Evolutionary conservation across 2,329 filamentous ascomycete genomes (phyloP), one percentile per base, ranked within the genome.

Genomic region (Cercospora canescens): DNA sequence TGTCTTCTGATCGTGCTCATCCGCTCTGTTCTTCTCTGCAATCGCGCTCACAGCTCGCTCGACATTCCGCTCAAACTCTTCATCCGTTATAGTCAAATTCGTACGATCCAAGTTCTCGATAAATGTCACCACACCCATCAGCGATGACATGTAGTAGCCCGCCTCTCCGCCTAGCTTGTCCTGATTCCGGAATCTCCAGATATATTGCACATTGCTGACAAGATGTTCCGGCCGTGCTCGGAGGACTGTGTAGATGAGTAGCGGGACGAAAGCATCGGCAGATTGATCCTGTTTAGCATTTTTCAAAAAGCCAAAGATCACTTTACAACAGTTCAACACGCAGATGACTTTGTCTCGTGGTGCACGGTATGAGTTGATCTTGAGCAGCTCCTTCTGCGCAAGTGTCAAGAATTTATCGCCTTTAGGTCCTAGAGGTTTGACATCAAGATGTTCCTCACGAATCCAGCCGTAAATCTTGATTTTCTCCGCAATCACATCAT

Each of bases 281-380:
- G 94, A 98, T 24, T 94, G 94, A 77, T 99, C 95, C 1, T 91
- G 91, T 79, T 96, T 96, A 61, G 92, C 89, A 76, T 97, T 96
- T 71, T 94, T 94, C 60, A 99, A 83, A 57, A 97, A 88, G 18
- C 94, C 95, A 79, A 99, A 98, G 69, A 99, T 98, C 69, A 99
- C 96, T 80, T 99, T 99, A 87, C 95, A 99, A 81, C 94, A 97
- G 80, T 99, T 99, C 63, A 99, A 82, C 54, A 98, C 93, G 78
- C 95, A 99, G 58, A 99, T 98, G 63, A 99, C 95, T 80, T 99
- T 99, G 82, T 99, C 95, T 73, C 95, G 85, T 4, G 95, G 95
- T n/a, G 95, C 95, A 71, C 96, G 88, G 76, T 99, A 99, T 8
- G 92, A 95, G 75, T 94, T 96, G 75, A 99, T 97, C 79, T 99